These are phyloP conservation scores for Peronospora farinosa DNA, from an alignment of 352 stramenopile species.

Conservation along the genomic window DNA sequence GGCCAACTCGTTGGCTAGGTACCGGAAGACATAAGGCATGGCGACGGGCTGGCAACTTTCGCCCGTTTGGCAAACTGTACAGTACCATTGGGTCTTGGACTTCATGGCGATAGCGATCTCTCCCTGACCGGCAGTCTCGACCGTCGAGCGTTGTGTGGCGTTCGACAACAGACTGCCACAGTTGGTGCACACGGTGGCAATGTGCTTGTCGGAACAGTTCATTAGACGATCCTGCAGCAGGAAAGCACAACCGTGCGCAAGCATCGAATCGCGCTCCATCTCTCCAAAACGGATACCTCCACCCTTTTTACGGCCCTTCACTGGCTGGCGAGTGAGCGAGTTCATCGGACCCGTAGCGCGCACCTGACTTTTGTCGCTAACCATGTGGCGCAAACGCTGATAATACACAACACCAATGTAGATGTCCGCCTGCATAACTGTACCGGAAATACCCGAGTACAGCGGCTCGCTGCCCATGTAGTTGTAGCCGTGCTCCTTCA, in stretches of 20 bases:
- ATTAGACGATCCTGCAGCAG: slow-evolving; percentile 95
- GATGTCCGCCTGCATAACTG: slow-evolving; percentile 98
- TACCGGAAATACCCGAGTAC: slow-evolving; percentile 98
- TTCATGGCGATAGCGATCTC: slow-evolving; percentile 86
- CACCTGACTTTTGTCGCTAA: slow-evolving; percentile 99
- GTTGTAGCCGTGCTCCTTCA: slow-evolving; percentile 93
- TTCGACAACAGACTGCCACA: slow-evolving; percentile 87
- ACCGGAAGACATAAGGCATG: slow-evolving; percentile 99
- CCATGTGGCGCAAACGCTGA: slow-evolving; percentile 99
- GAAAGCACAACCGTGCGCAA: slow-evolving; percentile 96
- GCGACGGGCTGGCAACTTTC: slow-evolving; percentile 90
- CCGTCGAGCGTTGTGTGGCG: slow-evolving; percentile 73
- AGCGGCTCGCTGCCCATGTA: slow-evolving; percentile 99
- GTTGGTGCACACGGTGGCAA: slow-evolving; percentile 93
- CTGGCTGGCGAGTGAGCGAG: slow-evolving; percentile 97
- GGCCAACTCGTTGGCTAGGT: slow-evolving; percentile 98
- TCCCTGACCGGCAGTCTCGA: slow-evolving; percentile 75
- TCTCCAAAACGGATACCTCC: slow-evolving; percentile 99
- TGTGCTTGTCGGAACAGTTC: slow-evolving; percentile 99
- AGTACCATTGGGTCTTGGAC: slow-evolving; percentile 82
- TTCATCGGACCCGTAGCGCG: slow-evolving; percentile 97
- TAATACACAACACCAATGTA: slow-evolving; percentile 99
- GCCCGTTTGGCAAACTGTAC: slow-evolving; percentile 80
- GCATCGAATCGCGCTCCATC: slow-evolving; percentile 99
- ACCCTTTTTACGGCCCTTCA: slow-evolving; percentile 99